Evolutionary conservation across 139 green algal genomes (phyloP), one percentile per base, ranked within the genome.

Genomic region (Chlamydomonas applanata): DNA sequence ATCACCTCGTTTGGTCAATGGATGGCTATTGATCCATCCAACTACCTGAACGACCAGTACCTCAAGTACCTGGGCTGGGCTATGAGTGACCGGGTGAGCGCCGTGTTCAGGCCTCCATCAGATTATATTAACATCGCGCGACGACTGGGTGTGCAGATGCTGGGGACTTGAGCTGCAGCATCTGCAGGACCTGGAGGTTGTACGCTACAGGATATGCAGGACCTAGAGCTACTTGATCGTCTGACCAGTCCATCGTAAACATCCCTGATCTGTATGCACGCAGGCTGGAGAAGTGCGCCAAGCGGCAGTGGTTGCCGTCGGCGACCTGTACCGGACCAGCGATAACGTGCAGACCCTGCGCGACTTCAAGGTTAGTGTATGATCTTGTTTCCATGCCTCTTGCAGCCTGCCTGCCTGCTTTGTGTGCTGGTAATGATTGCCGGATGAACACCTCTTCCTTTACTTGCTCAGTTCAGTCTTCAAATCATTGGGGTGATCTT

Each of bases 21-120:
- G 94, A 87, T 95, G 19, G n/a, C 32, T 24, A 61, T 75, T 11
- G 62, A 88, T 56, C 94, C 95, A 13, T 67, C 85, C 1, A 70
- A 83, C 53, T 98, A 95, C 79, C 82, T 98, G 46, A 76, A 83
- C 20, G 91, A 97, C 71, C 32, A 81, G 1, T 96, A 97, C 85
- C 87, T 98, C 68, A 98, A 98, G 83, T 99, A 99, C 88, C 70
- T 98, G n/a, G 95, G 90, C 5, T 99, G 95, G 94, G 88, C 89
- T 7, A 79, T 99, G 32, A 93, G 87, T 27, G 95, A 99, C 88
- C 90, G 84, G 83, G 85, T 87, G 54, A 19, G 74, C 30, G 60
- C 60, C 19, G 40, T 36, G 27, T 40, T 24, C 7, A 45, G 25
- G 60, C 60, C 16, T 3, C 29, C n/a, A n/a, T n/a, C n/a, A n/a